Evolutionary conservation across 1,139 yeast genomes (phyloP), one percentile per base, ranked within the genome.

Genomic region (Geotrichum fermentans): DNA sequence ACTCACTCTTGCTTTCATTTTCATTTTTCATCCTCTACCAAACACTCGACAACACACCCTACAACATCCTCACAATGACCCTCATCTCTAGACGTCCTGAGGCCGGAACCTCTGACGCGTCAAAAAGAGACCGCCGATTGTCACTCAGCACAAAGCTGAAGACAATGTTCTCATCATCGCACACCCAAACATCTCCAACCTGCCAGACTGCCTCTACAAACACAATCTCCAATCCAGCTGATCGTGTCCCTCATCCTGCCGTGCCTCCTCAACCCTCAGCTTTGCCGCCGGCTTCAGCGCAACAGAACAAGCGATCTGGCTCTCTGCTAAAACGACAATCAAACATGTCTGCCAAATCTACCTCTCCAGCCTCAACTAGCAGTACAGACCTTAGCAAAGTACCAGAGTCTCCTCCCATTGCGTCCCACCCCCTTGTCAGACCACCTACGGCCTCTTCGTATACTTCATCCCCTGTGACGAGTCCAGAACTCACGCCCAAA

Each of bases 61-160:
- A n/a, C n/a, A n/a, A n/a, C n/a, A n/a, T n/a, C n/a, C n/a, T n/a
- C n/a, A n/a, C n/a, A n/a, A n/a, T n/a, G n/a, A n/a, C n/a, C n/a
- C n/a, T n/a, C n/a, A n/a, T n/a, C n/a, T n/a, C n/a, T 24, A 6
- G 28, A 24, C 6, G 28, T 24, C 28, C 10, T 24, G 28, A 24
- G 28, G 28, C 28, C 28, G 28, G 10, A 10, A 10, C 17, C 38
- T 34, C 38, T 11, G 4, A 10, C 22, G 38, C 20, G n/a, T 4
- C 8, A n/a, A 10, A n/a, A 14, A 14, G 20, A n/a, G 39, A 30
- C n/a, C 30, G 47, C 18, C 36, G 33, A 39, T 39, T 39, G 43
- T 33, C 48, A 2, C 33, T 45, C 18, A 22, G 38, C 24, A 5
- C 29, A 13, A 45, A 45, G 22, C 36, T 45, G 29, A 45, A 45